A percentile compares a stretch with the other conserved stretches of the same genome.
Evolutionary conservation across 2,329 filamentous ascomycete species (phyloP).

Genomic region (Botryotinia convoluta): DNA sequence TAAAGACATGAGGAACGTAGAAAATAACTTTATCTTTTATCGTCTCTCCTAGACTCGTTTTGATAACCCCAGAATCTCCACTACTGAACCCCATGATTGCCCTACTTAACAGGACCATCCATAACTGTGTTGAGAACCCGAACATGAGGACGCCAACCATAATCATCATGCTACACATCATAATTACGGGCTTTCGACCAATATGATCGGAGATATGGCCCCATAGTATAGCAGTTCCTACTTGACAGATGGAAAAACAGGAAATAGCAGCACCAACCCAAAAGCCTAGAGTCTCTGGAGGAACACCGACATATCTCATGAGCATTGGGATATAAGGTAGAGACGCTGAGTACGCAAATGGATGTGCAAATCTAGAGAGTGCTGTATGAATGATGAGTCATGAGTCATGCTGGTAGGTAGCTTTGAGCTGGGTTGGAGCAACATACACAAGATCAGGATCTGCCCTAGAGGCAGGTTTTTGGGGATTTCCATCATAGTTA

Average conservation of each 20-base stretch:
- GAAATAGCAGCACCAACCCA: constrained; percentile 2
- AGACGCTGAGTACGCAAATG: constrained; percentile 16
- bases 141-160: constrained; percentile 61
- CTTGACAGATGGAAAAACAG: constrained; percentile 78
- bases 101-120: constrained; percentile 58
- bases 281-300: not conserved
- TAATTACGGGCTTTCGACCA: constrained; percentile 74
- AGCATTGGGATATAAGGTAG: constrained; percentile 10
- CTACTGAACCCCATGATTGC: constrained; percentile 73
- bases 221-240: constrained; percentile 80
- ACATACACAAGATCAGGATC: constrained; percentile 11
- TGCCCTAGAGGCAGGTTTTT: not conserved
- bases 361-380: not conserved
- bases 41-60: constrained; percentile 71
- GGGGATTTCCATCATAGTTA: constrained; percentile 3
- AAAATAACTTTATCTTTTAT: constrained; percentile 40
- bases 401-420: not conserved
- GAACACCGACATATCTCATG: not conserved
- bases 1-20: not conserved
- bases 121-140: constrained; percentile 63
- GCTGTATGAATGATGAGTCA: not conserved
- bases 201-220: constrained; percentile 65
- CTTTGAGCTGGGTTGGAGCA: not conserved
- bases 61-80: constrained; percentile 71
- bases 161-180: constrained; percentile 66